Base-by-base conservation (phyloP, 2,329 filamentous ascomycete species). In the Alternaria viburni region DNA sequence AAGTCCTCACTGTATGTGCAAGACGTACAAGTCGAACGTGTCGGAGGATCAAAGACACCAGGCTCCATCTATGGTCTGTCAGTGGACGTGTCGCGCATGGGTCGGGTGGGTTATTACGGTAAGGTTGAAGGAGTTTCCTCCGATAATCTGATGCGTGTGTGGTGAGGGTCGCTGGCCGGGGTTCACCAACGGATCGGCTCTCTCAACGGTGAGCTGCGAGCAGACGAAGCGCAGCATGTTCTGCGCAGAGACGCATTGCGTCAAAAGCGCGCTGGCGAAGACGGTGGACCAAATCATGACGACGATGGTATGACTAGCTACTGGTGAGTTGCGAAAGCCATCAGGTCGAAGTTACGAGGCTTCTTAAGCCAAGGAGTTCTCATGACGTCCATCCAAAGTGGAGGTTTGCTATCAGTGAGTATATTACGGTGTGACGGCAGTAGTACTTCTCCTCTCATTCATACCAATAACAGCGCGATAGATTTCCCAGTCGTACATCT, bases 141-240 rank as follows among this genome's bases (percentile, higher is more conserved):
- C 74, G 25, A 75, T 69, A 46, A 77, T 77, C 51, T 76, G 73
- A 69, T 77, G 75, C 3, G 73, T 72, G 46, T 78, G 74, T 12
- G 73, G 74, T 1, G 74, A 66, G 43, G 73, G 75, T 26, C 52
- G 61, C 23, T 65, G 61, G 8, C 75, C 74, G 25, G 73, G 74
- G 17, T 62, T 71, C 17, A 77, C 74, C n/a, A 78, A 73, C 52
- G 71, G 80, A 84, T 74, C 93, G 81, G 72, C 81, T 45, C 86
- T 87, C 75, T 87, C 88, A 54, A 84, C 64, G 7, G 73, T 76
- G 49, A 77, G 69, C 55, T 77, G 75, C 45, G 73, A 77, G 67
- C 74, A 77, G 17, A 55, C 73, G 65, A 77, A 77, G n/a, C 74
- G 73, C 46, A 77, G 69, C 74, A 77, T 77, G 65, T 75, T 76